Conservation (phyloP, 495 filamentous ascomycete species). For the Glarea lozoyensis region DNA sequence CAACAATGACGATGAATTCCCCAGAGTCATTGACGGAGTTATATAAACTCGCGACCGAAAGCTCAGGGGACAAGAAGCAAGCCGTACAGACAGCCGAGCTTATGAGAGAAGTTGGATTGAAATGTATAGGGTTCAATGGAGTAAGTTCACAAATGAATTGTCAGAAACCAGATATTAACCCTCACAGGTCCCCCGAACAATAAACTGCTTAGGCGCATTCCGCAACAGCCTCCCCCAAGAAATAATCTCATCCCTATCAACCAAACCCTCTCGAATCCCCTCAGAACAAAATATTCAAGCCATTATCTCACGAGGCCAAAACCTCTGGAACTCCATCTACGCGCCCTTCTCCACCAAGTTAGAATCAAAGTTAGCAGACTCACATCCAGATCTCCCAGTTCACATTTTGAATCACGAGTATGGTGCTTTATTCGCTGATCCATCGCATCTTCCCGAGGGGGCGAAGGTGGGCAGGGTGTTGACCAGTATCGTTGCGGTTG, state of each 20-base stretch:
- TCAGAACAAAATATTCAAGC: conserved; percentile 34
- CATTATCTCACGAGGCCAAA: conserved; percentile 45
- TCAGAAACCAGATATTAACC: no score
- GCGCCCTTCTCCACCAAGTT: conserved; percentile 61
- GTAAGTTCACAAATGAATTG: conserved; percentile 13
- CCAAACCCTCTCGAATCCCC: conserved; percentile 32
- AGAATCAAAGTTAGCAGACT: conserved; percentile 50
- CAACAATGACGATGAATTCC: conserved; percentile 69
- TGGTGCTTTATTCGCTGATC: conserved; percentile 59
- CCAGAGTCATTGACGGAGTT: conserved; percentile 52
- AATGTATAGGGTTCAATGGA: conserved; percentile 79
- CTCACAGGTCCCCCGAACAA: conserved; percentile 64
- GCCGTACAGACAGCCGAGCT: conserved; percentile 54
- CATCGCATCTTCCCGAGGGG: conserved; percentile 25
- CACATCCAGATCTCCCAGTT: conserved; percentile 73
- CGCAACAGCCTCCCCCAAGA: conserved; percentile 39
- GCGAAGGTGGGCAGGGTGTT: conserved; percentile 50
- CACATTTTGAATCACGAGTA: conserved; percentile 64
- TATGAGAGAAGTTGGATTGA: conserved; percentile 71
- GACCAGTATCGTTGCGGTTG: conserved; percentile 60
- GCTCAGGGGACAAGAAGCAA: conserved; percentile 26
- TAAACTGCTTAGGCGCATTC: conserved; percentile 69
- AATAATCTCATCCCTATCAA: conserved; percentile 35
- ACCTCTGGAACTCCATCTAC: conserved; percentile 67
- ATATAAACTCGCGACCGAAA: conserved; percentile 40